Conservation (phyloP, 305 asterid genomes). For the Fraxinus floribunda region DNA sequence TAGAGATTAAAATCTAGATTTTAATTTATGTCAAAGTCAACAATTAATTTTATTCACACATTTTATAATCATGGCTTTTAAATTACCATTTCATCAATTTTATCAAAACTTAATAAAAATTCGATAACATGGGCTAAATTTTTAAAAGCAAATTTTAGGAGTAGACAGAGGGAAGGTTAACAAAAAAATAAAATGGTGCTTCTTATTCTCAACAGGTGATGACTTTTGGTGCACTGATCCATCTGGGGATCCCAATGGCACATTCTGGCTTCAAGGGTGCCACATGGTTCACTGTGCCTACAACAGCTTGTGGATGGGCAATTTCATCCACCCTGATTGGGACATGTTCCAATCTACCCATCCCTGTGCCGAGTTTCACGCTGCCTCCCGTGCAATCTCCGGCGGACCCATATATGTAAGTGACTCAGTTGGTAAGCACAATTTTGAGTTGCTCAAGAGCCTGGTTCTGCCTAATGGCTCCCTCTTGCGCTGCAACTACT, state of each 20-base stretch:
- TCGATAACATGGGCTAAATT: too few relatives aligned
- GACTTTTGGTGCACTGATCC: constrained; percentile 97
- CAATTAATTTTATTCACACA: too few relatives aligned
- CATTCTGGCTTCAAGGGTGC: constrained; percentile 92
- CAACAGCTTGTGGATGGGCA: constrained; percentile 96
- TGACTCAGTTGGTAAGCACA: constrained; percentile 76
- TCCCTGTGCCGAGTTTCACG: constrained; percentile 88
- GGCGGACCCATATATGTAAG: constrained; percentile 91
- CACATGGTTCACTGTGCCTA: constrained; percentile 98
- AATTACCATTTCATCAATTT: too few relatives aligned
- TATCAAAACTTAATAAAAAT: too few relatives aligned
- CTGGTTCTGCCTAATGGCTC: constrained; percentile 83
- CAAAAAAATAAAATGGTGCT: background rate
- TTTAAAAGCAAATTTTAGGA: background rate
- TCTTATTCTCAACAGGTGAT: constrained; percentile 48
- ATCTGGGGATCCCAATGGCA: constrained; percentile 86
- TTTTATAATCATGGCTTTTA: too few relatives aligned
- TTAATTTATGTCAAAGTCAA: too few relatives aligned
- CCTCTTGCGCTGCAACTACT: constrained; percentile 68
- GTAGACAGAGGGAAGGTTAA: background rate
- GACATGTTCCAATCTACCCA: constrained; percentile 98
- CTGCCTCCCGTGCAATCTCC: constrained; percentile 92
- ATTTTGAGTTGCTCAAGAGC: constrained; percentile 62
- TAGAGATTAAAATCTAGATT: too few relatives aligned
- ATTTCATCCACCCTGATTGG: constrained; percentile 96